These are phyloP conservation scores for Galerina sulciceps DNA, from an alignment of 768 basidiomycete genomes.

Conservation along the genomic window DNA sequence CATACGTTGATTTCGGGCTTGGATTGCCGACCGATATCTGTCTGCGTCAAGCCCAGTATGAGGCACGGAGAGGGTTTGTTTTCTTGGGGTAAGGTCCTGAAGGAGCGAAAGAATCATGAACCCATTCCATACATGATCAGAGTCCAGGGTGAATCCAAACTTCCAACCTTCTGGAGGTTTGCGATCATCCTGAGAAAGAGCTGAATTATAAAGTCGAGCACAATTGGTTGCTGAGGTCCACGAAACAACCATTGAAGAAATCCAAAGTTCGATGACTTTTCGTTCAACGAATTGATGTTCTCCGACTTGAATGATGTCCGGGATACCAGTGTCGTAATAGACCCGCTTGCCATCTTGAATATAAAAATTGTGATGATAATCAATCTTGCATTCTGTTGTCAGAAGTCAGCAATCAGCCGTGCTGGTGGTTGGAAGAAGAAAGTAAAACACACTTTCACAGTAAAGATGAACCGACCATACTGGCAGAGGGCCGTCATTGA, in stretches of 20 bases:
- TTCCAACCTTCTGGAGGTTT: background rate
- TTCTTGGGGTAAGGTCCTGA: background rate
- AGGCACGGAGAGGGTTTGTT: background rate
- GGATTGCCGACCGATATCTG: background rate
- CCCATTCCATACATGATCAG: conserved; percentile 4
- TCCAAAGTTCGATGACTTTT: conserved; percentile 7
- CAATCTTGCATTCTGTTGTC: conserved; percentile 4
- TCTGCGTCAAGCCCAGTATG: conserved; percentile 1
- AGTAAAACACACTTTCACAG: background rate
- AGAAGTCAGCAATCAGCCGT: background rate
- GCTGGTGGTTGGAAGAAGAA: background rate
- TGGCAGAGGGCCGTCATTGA: background rate
- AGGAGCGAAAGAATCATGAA: conserved; percentile 9
- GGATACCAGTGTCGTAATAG: background rate
- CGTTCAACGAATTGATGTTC: conserved; percentile 11
- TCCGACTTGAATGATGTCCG: conserved; percentile 6
- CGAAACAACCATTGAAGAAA: background rate
- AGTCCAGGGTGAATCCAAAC: background rate
- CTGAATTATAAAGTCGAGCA: conserved; percentile 12
- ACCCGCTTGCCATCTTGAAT: background rate
- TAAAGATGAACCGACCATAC: conserved; percentile 7
- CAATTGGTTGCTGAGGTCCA: conserved; percentile 16
- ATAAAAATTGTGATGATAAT: conserved; percentile 10
- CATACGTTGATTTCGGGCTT: background rate
- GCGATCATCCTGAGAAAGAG: background rate